These are phyloP conservation scores for Claviceps quebecensis DNA, from an alignment of 2,329 filamentous ascomycete species.

Conservation along the genomic window DNA sequence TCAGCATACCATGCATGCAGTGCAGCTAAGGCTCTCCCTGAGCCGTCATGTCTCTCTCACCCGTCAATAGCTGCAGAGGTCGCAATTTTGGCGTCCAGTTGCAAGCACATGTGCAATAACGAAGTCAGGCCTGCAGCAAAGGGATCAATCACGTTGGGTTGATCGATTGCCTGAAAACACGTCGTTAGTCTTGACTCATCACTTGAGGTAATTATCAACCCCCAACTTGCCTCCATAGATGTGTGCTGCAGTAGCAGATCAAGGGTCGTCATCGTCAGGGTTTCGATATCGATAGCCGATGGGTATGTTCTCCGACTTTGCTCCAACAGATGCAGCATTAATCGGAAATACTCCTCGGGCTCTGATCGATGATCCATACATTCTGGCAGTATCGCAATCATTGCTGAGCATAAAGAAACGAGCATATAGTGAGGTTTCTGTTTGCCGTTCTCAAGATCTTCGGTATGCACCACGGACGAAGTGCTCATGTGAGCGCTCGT, in stretches of 20 bases:
- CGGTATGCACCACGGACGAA: not conserved
- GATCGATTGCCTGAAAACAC: slow-evolving; percentile 14
- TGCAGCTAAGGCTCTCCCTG: not conserved
- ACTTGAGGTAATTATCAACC: not conserved
- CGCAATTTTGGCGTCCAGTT: slow-evolving; percentile 14
- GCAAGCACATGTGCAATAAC: slow-evolving; percentile 18
- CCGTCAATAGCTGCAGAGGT: slow-evolving; percentile 13
- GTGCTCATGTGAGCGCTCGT: slow-evolving; percentile 8
- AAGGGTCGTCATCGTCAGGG: slow-evolving; percentile 17
- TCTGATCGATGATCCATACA: slow-evolving; percentile 17
- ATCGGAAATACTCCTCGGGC: slow-evolving; percentile 31
- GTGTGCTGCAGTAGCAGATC: slow-evolving; percentile 24
- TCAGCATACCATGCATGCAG: slow-evolving; percentile 3
- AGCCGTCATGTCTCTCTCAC: slow-evolving; percentile 10
- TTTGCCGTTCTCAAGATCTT: not conserved
- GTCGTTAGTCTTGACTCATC: not conserved
- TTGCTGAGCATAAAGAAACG: slow-evolving; percentile 18
- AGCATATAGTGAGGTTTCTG: slow-evolving; percentile 6
- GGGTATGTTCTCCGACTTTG: slow-evolving; percentile 2
- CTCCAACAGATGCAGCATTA: slow-evolving; percentile 16
- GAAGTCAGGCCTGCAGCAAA: slow-evolving; percentile 17
- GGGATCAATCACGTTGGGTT: slow-evolving; percentile 14
- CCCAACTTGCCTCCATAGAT: slow-evolving; percentile 24
- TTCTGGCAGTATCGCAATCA: slow-evolving; percentile 20
- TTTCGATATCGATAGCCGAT: slow-evolving; percentile 17